Conservation (phyloP, 2,329 filamentous ascomycete species). For the Bimuria novae-zelandiae region DNA sequence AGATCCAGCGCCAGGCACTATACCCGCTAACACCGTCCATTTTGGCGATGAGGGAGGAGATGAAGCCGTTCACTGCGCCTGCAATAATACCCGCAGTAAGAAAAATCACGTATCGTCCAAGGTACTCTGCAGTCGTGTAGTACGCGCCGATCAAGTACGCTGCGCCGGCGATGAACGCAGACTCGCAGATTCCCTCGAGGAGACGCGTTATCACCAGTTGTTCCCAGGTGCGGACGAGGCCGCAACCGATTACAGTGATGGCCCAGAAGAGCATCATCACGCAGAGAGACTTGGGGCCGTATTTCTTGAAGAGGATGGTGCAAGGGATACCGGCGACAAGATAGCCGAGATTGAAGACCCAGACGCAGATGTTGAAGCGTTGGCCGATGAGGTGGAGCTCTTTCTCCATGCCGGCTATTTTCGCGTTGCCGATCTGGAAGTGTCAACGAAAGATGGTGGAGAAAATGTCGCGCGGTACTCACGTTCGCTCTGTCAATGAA, state of each 20-base stretch:
- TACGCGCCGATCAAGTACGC: constrained; percentile 39
- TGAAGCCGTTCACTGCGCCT: constrained; percentile 60
- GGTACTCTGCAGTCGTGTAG: constrained; percentile 59
- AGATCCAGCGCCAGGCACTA: constrained; percentile 52
- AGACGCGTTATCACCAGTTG: constrained; percentile 36
- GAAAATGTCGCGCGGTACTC: not conserved
- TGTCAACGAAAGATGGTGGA: not conserved
- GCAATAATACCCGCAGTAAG: constrained; percentile 58
- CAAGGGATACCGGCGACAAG: constrained; percentile 41
- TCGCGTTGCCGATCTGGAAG: constrained; percentile 40
- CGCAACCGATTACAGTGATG: constrained; percentile 40
- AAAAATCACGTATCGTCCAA: constrained; percentile 59
- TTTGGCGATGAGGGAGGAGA: constrained; percentile 50
- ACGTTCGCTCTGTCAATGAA: constrained; percentile 37
- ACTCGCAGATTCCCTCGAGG: constrained; percentile 38
- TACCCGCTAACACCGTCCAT: constrained; percentile 34
- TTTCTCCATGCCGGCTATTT: constrained; percentile 43
- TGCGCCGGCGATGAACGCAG: constrained; percentile 34
- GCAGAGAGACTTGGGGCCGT: constrained; percentile 37
- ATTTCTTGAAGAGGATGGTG: constrained; percentile 41
- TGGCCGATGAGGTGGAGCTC: constrained; percentile 42
- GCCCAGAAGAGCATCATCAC: constrained; percentile 44
- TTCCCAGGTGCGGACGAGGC: constrained; percentile 32
- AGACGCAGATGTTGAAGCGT: constrained; percentile 44
- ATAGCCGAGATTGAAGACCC: constrained; percentile 47